These are phyloP conservation scores for Lanmaoa pseudosensibilis DNA, from an alignment of 768 basidiomycete genomes.

Conservation along the genomic window DNA sequence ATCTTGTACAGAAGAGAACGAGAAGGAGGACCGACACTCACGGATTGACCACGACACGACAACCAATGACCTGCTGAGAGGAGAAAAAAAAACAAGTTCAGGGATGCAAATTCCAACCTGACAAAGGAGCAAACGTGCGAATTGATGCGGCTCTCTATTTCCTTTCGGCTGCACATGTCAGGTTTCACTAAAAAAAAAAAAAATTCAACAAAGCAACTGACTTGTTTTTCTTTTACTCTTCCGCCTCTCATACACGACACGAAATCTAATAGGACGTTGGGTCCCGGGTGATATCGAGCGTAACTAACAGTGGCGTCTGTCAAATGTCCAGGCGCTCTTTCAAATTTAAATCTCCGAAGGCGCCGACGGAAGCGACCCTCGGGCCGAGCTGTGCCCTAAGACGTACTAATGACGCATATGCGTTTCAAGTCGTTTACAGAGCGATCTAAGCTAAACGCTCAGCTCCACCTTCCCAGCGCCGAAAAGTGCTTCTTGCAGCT, in stretches of 20 bases:
- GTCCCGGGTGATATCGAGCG: background rate
- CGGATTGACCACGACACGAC: conserved; percentile 9
- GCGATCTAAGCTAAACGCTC: background rate
- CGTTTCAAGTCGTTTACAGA: background rate
- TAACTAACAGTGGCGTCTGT: background rate
- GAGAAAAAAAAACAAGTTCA: conserved; percentile 15
- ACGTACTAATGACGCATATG: background rate
- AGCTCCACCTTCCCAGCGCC: conserved; percentile 63
- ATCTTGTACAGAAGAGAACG: conserved; percentile 16
- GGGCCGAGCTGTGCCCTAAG: conserved; percentile 19
- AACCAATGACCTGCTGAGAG: no score
- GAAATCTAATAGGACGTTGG: background rate
- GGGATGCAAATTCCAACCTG: conserved; percentile 19
- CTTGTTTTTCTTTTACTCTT: conserved; percentile 3
- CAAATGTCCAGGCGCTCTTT: conserved; percentile 9
- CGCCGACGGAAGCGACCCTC: conserved; percentile 17
- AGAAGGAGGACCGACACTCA: conserved; percentile 13
- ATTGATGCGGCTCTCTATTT: conserved; percentile 21
- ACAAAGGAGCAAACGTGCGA: conserved; percentile 30
- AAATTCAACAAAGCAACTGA: background rate
- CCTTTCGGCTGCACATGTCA: conserved; percentile 14
- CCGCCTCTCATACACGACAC: background rate
- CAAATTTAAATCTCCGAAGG: conserved; percentile 22
- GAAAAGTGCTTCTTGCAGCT: conserved; percentile 53
- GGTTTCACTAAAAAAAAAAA: background rate